phyloP scores from a whole-genome alignment of 208 protist genomes.

The Naegleria fowleri region DNA sequence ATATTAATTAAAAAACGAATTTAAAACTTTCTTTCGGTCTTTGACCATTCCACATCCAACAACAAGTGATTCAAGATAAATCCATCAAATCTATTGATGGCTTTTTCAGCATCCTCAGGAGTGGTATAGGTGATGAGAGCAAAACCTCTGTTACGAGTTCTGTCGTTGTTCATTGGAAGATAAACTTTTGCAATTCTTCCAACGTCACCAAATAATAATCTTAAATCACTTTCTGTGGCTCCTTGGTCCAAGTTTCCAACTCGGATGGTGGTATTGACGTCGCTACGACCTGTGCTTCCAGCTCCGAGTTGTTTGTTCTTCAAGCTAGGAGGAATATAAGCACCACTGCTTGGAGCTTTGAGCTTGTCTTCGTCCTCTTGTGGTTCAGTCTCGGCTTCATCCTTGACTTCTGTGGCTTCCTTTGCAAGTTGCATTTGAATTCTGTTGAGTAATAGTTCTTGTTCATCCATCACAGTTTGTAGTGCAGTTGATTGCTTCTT shows the following conservation, averaged over 20 bases:
- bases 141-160: not conserved
- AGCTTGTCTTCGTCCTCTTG: not conserved
- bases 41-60: not conserved
- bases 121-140: slow-evolving; percentile 12
- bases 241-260: not conserved
- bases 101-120: not conserved
- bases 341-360: not conserved
- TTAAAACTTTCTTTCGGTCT: not conserved
- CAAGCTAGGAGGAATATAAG: not conserved
- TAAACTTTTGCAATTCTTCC: not conserved
- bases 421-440: slow-evolving; percentile 13
- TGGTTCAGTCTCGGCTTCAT: not conserved
- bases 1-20: not conserved
- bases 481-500: not conserved
- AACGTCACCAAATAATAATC: not conserved
- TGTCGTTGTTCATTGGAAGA: not conserved
- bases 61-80: not conserved
- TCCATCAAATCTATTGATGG: not conserved
- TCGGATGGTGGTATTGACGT: not conserved
- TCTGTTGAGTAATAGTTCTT: not conserved
- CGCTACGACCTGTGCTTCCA: not conserved
- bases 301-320: not conserved
- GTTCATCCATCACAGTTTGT: not conserved
- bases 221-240: not conserved
- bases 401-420: not conserved